Evolutionary conservation across 345 rosid species (phyloP), one percentile per base, ranked within the genome.

Genomic region (Erodium maritimum): DNA sequence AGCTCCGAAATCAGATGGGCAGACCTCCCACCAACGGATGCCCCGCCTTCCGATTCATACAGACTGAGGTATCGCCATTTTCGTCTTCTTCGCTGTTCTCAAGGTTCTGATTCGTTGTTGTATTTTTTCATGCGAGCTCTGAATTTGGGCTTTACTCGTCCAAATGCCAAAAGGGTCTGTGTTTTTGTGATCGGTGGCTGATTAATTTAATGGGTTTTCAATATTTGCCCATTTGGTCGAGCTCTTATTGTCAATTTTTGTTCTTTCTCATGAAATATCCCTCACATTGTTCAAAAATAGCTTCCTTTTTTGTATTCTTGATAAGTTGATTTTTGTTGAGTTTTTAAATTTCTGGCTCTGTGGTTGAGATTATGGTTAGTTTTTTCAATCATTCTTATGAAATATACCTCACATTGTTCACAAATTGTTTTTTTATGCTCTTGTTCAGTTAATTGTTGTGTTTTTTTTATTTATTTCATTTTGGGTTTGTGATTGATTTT

Each of bases 1-100:
- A 37, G 21, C 22, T 12, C 54, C 20, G 50, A 42, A 21, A 11
- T 17, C 56, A 70, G 74, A 78, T 94, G 99, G 99, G 97, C 65
- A 88, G 99, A 23, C 99, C 96, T 67, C 97, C 97, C 50, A 82
- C 91, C 64, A 85, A 84, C 65, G 99, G 99, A 25, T 90, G 85
- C 65, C 99, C 99, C 23, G 90, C 99, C 67, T 94, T 94, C 55
- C 97, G 99, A 70, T 94, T 90, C 75, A 74, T 69, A 69, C 57
- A 71, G 33, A 14, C 72, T 19, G 97, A 94, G 99, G 99, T 90
- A 64, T 52, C 50, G 17, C 52, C 23, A 54, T 57, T 23, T 37
- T 50, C 55, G 57, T 61, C 19, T 9, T 59, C 24, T 5, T 23
- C 50, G 21, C 22, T 48, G 33, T 23, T 54, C 5, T 23, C n/a